Conservation (phyloP, 495 filamentous ascomycete genomes). For the Melanomma pulvis-pyrius region DNA sequence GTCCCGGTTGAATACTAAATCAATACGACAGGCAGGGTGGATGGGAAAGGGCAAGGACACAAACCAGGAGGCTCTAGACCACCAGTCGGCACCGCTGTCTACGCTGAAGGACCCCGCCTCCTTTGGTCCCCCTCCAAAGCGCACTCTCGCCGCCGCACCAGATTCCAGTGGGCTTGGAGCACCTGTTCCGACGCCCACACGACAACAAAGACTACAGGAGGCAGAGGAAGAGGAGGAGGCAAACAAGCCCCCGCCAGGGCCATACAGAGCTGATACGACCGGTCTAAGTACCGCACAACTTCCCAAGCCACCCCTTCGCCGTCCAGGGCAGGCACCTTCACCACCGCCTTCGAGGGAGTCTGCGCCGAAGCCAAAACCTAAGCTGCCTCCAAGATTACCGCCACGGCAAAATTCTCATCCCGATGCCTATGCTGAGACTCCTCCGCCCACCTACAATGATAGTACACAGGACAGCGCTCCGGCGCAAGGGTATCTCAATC, state of each 20-base stretch:
- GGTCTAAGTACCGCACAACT: constrained; percentile 68
- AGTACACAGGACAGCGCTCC: constrained; percentile 37
- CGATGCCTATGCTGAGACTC: constrained; percentile 48
- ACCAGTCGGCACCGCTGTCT: constrained; percentile 70
- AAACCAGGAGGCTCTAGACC: constrained; percentile 44
- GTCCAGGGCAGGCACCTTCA: constrained; percentile 47
- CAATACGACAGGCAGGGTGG: constrained; percentile 40
- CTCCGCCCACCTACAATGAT: constrained; percentile 59
- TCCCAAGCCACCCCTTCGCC: constrained; percentile 68
- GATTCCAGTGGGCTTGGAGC: constrained; percentile 48
- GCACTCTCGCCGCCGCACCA: constrained; percentile 54
- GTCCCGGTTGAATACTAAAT: background rate
- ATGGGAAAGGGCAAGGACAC: constrained; percentile 52
- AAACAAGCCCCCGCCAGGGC: constrained; percentile 58
- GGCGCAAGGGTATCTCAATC: constrained; percentile 61
- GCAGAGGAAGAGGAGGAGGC: constrained; percentile 42
- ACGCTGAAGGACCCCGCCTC: constrained; percentile 78
- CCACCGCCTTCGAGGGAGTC: constrained; percentile 42
- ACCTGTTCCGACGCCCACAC: constrained; percentile 41
- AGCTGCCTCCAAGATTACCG: constrained; percentile 73
- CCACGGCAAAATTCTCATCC: constrained; percentile 64
- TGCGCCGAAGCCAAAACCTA: constrained; percentile 52
- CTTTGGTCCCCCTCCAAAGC: constrained; percentile 86
- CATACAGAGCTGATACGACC: constrained; percentile 71
- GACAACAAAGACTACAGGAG: constrained; percentile 41